These are phyloP conservation scores for Verticillium tricorpus DNA, from an alignment of 2,329 filamentous ascomycete genomes.

Conservation along the genomic window DNA sequence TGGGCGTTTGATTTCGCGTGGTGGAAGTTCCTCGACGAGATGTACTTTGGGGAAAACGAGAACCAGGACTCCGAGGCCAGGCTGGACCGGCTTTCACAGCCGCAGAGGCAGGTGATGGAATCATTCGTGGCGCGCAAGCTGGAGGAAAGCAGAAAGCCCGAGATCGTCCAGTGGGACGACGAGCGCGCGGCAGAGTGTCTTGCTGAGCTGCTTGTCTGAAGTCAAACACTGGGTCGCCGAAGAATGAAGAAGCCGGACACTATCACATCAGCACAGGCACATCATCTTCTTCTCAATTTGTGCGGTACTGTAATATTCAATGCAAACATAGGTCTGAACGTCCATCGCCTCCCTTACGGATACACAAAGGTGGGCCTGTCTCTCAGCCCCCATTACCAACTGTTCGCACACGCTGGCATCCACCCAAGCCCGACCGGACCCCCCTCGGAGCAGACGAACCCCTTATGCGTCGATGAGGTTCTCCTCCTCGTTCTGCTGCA, in stretches of 20 bases:
- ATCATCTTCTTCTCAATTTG: not conserved
- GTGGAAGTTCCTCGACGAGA: constrained; percentile 30
- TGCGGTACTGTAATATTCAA: constrained; percentile 1
- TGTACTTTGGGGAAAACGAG: constrained; percentile 24
- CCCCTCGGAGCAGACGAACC: not conserved
- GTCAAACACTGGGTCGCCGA: not conserved
- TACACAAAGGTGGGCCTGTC: constrained; percentile 11
- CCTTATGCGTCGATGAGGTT: constrained; percentile 57
- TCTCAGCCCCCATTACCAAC: constrained; percentile 8
- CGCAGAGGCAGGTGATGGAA: constrained; percentile 19
- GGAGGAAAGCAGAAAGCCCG: constrained; percentile 10
- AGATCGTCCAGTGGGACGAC: constrained; percentile 14
- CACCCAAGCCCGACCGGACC: constrained; percentile 14
- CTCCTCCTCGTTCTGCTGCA: constrained; percentile 47
- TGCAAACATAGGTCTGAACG: constrained; percentile 4
- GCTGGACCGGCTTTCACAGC: constrained; percentile 13
- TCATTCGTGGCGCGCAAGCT: constrained; percentile 11
- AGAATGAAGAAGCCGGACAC: too few species aligned
- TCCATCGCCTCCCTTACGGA: constrained; percentile 7
- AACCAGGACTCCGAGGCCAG: constrained; percentile 14
- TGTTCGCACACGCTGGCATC: not conserved
- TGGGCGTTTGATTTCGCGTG: constrained; percentile 32
- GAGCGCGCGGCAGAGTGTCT: not conserved
- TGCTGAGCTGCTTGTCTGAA: not conserved
- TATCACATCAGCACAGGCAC: too few species aligned